Evolutionary conservation across 495 filamentous ascomycete species (phyloP), one percentile per base, ranked within the genome.

Genomic region (Rusavskia elegans): DNA sequence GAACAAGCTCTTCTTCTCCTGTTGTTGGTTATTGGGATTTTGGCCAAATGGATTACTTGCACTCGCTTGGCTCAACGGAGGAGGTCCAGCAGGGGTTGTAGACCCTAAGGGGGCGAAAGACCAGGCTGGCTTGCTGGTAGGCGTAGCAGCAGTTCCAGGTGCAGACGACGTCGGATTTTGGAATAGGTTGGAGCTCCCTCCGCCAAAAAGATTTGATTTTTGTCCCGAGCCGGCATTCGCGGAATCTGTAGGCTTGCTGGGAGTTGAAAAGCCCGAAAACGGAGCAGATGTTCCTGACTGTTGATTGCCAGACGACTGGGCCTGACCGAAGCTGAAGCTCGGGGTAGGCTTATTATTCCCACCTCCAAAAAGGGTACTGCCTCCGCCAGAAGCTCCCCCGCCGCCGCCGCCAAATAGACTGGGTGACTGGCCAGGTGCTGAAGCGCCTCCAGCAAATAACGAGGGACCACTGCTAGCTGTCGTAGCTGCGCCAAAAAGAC

Each of bases 161-260:
- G 39, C 38, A 9, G 55, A 21, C 2, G 58, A 49, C 38, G 53
- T 48, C 45, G 51, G 45, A 50, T 48, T 60, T 25, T 50, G 45
- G 23, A 45, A 27, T 27, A 27, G 25, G 25, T 6, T 27, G 3
- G 25, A 27, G 25, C 25, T 27, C 25, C 25, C 25, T 44, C 50
- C 58, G 20, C 52, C 76, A 65, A 84, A 84, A n/a, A 76, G 36
- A 20, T 68, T 62, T 25, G 66, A 59, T 5, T 66, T 59, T n/a
- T 68, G 58, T 42, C 67, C 57, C 57, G 66, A 66, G 17, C 55
- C 62, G 42, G 71, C 58, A 42, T 62, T 56, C 21, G 65, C 53
- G 27, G 64, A 58, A 53, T 69, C 68, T 5, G 57, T 53, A 5
- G 68, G 53, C 56, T 74, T 71, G 52, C 61, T 68, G 7, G 72